phyloP scores from a whole-genome alignment of 1,284 basidiomycete species.

The Hymenochaete sp. region DNA sequence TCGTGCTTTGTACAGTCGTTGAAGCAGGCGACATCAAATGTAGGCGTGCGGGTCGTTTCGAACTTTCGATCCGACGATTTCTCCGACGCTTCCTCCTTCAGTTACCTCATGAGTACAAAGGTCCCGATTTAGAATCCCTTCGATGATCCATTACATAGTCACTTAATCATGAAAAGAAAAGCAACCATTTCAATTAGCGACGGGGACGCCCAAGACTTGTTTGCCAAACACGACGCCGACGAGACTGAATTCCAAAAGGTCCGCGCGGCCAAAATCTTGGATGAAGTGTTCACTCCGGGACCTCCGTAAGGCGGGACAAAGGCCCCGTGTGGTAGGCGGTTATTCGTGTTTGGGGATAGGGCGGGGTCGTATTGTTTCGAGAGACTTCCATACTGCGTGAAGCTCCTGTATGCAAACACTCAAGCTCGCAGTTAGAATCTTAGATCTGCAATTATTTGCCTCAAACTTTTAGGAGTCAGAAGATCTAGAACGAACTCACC shows the following conservation, averaged over 20 bases:
- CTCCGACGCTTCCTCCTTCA: constrained; percentile 2
- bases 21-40: constrained; percentile 66
- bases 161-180: no score
- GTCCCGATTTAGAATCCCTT: constrained; percentile 44
- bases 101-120: constrained; percentile 63
- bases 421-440: no score
- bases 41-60: constrained; percentile 70
- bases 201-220: no score
- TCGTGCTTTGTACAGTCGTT: constrained; percentile 51
- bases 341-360: constrained; percentile 36
- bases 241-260: constrained; percentile 57
- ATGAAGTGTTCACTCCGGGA: constrained; percentile 56
- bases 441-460: background rate
- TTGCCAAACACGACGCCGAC: no score
- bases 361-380: constrained; percentile 54
- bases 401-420: no score
- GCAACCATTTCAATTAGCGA: no score
- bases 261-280: constrained; percentile 46
- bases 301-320: constrained; percentile 48
- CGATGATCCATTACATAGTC: constrained; percentile 64
- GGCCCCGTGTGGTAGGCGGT: constrained; percentile 46
- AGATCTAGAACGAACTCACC: no score
- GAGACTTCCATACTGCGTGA: constrained; percentile 53
- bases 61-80: constrained; percentile 1
- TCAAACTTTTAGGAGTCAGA: no score